Evolutionary conservation across 495 filamentous ascomycete genomes (phyloP), one percentile per base, ranked within the genome.

Genomic region (Lasiosphaeris hirsuta): DNA sequence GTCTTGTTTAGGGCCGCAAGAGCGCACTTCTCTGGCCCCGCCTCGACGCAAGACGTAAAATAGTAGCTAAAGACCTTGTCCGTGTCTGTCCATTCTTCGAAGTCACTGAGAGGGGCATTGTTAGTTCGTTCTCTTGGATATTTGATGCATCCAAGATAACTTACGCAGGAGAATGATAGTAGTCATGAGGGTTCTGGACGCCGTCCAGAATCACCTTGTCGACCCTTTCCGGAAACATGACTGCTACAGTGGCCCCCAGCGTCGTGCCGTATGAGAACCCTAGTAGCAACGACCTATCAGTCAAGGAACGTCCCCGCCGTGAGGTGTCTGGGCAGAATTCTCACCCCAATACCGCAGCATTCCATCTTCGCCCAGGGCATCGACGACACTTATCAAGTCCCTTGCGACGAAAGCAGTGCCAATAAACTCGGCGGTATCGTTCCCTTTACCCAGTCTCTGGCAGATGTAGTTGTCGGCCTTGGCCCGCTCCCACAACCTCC

Each of bases 181-280:
- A 78, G 13, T 75, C 66, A 38, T 71, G 66, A 0, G 68, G 65
- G 59, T 73, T 75, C 41, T 72, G 64, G 15, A 75, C 72, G 7
- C 74, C 74, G 44, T 79, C 75, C 7, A 79, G 47, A 17, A 79
- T 61, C 42, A 78, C 54, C 53, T 63, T 65, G 35, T 71, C 73
- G n/a, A 78, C 51, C n/a, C 70, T 65, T 6, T 77, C 73, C 0
- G 76, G 76, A 56, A 77, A 79, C 71, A 79, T 73, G 50, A 72
- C 69, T 14, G 71, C 73, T 7, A 69, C 54, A 5, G 70, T 75
- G 6, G 66, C 72, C 7, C 76, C 76, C 3, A 79, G 59, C 1
- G 65, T 67, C 0, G 75, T 78, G 10, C 76, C 74, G 44, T 79
- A 79, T 6, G 74, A 77, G 43, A 73, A 65, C 2, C 76, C 73